phyloP scores from a whole-genome alignment of 768 basidiomycete species.

The Boletus pseudo-olivaceus region DNA sequence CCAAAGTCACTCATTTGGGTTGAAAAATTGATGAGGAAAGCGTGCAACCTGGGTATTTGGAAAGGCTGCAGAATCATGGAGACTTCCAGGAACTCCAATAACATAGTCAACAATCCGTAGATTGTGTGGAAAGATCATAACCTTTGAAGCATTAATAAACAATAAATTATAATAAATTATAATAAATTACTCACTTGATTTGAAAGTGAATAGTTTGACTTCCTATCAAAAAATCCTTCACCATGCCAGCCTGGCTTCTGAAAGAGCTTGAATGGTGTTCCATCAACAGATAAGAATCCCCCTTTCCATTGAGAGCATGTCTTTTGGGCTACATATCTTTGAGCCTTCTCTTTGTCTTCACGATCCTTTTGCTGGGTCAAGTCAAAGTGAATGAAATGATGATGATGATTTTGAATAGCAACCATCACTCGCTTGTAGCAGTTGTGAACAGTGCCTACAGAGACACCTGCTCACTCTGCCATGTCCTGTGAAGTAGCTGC shows the following conservation, averaged over 20 bases:
- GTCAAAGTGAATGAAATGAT: slow-evolving; percentile 5
- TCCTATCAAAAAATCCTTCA: slow-evolving; percentile 10
- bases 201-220: slow-evolving; percentile 12
- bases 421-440: slow-evolving; percentile 14
- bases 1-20: slow-evolving; percentile 16
- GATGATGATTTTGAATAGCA: slow-evolving; percentile 11
- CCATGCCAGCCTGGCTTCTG: slow-evolving; percentile 20
- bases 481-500: slow-evolving; percentile 16
- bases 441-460: slow-evolving; percentile 19
- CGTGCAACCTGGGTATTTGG: not conserved
- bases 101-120: slow-evolving; percentile 13
- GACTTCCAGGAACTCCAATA: slow-evolving; percentile 12
- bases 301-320: slow-evolving; percentile 1
- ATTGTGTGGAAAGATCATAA: slow-evolving; percentile 12
- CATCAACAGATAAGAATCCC: slow-evolving; percentile 12
- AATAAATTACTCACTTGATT: slow-evolving; percentile 8
- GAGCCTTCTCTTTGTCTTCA: not conserved
- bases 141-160: not conserved
- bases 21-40: not conserved
- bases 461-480: slow-evolving; percentile 17
- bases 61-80: slow-evolving; percentile 11
- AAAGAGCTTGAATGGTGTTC: not conserved
- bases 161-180: not conserved
- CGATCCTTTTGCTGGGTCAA: not conserved
- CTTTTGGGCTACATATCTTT: not conserved